phyloP scores from a whole-genome alignment of 2,329 filamentous ascomycete species.

The Plectosphaerella sp. region DNA sequence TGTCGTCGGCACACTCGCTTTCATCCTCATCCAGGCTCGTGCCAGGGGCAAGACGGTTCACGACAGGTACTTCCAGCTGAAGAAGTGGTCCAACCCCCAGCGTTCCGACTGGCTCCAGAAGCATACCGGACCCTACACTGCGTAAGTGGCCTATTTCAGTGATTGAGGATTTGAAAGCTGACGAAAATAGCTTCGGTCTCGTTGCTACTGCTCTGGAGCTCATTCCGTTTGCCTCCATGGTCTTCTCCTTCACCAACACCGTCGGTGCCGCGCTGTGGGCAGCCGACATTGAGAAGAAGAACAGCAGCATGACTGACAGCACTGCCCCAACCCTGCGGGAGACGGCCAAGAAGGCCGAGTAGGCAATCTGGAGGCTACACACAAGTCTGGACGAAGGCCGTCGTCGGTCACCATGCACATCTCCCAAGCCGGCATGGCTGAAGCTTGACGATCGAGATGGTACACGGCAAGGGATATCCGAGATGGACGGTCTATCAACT shows the following conservation, averaged over 20 bases:
- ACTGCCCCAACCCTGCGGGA: conserved; percentile 48
- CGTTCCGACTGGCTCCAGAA: conserved; percentile 64
- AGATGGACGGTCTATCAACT: no score
- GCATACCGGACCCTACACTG: conserved; percentile 73
- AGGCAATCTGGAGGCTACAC: conserved; percentile 10
- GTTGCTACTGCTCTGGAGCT: conserved; percentile 79
- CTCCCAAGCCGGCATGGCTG: no score
- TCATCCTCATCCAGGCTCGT: conserved; percentile 68
- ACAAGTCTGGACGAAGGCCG: not conserved
- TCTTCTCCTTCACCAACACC: conserved; percentile 87
- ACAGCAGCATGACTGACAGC: conserved; percentile 41
- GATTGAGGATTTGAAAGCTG: not conserved
- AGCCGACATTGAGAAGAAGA: conserved; percentile 68
- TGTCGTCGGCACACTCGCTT: conserved; percentile 76
- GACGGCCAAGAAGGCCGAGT: conserved; percentile 44
- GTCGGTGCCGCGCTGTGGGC: conserved; percentile 95
- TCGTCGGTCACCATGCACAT: no score
- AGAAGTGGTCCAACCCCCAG: conserved; percentile 68
- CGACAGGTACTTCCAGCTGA: conserved; percentile 80
- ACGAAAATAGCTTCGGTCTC: conserved; percentile 58
- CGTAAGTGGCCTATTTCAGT: conserved; percentile 47
- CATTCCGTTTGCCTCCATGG: conserved; percentile 74
- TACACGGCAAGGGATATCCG: no score
- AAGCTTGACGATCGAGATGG: no score
- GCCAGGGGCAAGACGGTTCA: conserved; percentile 46